Evolutionary conservation across 768 basidiomycete genomes (phyloP).

Genomic region (Baorangia bicolor): DNA sequence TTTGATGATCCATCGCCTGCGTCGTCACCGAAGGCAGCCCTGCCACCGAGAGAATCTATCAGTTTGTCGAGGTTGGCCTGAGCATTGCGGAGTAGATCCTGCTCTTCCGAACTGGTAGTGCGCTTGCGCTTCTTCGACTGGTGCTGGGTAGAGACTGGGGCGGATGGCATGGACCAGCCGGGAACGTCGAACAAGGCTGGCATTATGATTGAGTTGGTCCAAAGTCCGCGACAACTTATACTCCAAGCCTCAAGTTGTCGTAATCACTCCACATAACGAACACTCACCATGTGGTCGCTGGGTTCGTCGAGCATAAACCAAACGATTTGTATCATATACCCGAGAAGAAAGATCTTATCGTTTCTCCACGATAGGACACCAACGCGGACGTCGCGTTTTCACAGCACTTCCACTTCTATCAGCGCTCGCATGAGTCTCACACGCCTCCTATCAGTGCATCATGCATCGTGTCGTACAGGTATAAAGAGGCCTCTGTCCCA

Average conservation of each 20-base stretch:
- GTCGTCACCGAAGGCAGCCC: slow-evolving; percentile 34
- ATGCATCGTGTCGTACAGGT: slow-evolving; percentile 17
- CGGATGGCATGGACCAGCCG: slow-evolving; percentile 59
- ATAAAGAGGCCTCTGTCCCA: slow-evolving; percentile 9
- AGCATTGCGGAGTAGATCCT: slow-evolving; percentile 37
- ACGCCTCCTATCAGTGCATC: slow-evolving; percentile 14
- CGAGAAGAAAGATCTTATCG: not conserved
- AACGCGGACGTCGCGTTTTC: slow-evolving; percentile 24
- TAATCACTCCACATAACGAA: not conserved
- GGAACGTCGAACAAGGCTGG: slow-evolving; percentile 60
- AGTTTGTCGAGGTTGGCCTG: slow-evolving; percentile 62
- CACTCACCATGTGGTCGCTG: not conserved
- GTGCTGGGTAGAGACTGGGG: slow-evolving; percentile 37
- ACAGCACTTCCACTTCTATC: not conserved
- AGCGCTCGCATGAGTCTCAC: slow-evolving; percentile 11
- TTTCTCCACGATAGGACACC: not conserved
- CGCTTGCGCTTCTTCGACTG: slow-evolving; percentile 52
- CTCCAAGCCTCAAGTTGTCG: not conserved
- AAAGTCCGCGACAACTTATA: not conserved
- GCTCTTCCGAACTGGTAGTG: slow-evolving; percentile 39
- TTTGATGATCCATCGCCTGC: slow-evolving; percentile 20
- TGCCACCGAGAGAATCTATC: slow-evolving; percentile 45
- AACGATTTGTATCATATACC: not conserved
- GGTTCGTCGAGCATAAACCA: not conserved
- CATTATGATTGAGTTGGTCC: slow-evolving; percentile 20